Evolutionary conservation across 305 asterid genomes (phyloP), one percentile per base, ranked within the genome.

Genomic region (Vinca major): DNA sequence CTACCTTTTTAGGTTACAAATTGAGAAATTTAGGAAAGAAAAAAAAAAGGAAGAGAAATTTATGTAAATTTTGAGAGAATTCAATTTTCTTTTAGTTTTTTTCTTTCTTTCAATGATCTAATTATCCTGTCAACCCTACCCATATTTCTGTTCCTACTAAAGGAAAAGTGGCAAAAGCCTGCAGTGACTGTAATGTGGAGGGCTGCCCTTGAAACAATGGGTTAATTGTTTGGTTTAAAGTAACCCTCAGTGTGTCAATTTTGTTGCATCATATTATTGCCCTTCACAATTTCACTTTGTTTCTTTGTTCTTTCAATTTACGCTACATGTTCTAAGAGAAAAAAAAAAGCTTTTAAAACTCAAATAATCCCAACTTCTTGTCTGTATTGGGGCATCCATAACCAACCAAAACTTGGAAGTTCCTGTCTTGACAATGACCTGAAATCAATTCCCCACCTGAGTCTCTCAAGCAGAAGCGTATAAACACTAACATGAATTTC

Each of bases 401-500:
- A 76, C 98, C 98, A 79, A 92, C 98, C 79, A 92, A 74, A 62
- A 92, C 68, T 71, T 92, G 98, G 98, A 77, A 92, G 86, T 82
- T 92, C 98, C 71, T 88, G 90, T 75, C 97, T 88, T 16, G 95
- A 79, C 85, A 92, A 74, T 71, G 96, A 74, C 97, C 98, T 92
- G 92, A 83, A 86, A 91, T 68, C 75, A 80, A 71, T 62, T 48
- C 69, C 44, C 26, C 66, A 67, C 7, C 43, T 70, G 67, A 74
- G 82, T 62, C 43, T 71, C 65, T 50, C 66, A 68, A 61, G 65
- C 51, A 74, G 20, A 8, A 7, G 16, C 4, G 19, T 1, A 54
- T 53, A 43, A 12, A 65, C 21, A 26, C 1, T 5, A 26, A 65
- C 41, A 26, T 0, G 50, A 52, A 14, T 33, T 8, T 51, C 20